These are phyloP conservation scores for Pyrenophora tritici-repentis DNA, from an alignment of 2,329 filamentous ascomycete species.

Conservation along the genomic window DNA sequence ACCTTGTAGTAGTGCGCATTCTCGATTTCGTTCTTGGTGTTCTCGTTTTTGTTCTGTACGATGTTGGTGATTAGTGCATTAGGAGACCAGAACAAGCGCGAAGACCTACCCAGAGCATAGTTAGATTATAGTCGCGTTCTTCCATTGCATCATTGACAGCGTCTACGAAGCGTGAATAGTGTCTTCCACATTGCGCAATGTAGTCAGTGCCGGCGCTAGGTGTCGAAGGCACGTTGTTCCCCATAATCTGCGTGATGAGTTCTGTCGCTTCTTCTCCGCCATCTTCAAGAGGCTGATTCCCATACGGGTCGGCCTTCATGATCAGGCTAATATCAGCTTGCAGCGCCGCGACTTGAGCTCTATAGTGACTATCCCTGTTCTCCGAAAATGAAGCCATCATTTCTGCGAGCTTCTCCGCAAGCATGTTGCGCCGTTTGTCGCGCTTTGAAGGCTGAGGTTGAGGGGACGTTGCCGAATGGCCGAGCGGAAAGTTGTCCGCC, in stretches of 20 bases:
- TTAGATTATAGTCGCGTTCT: conserved; percentile 80
- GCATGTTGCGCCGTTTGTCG: conserved; percentile 84
- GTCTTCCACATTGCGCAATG: conserved; percentile 69
- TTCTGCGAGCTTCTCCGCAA: conserved; percentile 76
- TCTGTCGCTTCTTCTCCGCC: conserved; percentile 68
- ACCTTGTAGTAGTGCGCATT: conserved; percentile 63
- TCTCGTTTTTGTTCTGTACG: conserved; percentile 61
- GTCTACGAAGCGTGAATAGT: conserved; percentile 83
- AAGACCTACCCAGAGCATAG: conserved; percentile 73
- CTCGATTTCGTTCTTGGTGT: conserved; percentile 60
- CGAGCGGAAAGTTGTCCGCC: conserved; percentile 43
- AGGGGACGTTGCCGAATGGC: conserved; percentile 49
- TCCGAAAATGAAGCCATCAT: conserved; percentile 78
- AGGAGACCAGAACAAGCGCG: neutral
- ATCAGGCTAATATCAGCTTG: conserved; percentile 89
- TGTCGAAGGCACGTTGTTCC: conserved; percentile 47
- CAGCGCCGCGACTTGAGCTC: conserved; percentile 87
- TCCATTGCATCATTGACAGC: conserved; percentile 88
- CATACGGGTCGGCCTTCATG: conserved; percentile 81
- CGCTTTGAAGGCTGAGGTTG: conserved; percentile 72
- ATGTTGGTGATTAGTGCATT: conserved; percentile 18
- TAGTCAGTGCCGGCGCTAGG: conserved; percentile 70
- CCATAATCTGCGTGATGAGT: conserved; percentile 56
- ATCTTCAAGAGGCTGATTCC: conserved; percentile 69
- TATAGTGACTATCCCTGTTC: conserved; percentile 82